Evolutionary conservation across 805 yeast genomes (phyloP), one percentile per base, ranked within the genome.

Genomic region (Metahyphopichia silvanorum): DNA sequence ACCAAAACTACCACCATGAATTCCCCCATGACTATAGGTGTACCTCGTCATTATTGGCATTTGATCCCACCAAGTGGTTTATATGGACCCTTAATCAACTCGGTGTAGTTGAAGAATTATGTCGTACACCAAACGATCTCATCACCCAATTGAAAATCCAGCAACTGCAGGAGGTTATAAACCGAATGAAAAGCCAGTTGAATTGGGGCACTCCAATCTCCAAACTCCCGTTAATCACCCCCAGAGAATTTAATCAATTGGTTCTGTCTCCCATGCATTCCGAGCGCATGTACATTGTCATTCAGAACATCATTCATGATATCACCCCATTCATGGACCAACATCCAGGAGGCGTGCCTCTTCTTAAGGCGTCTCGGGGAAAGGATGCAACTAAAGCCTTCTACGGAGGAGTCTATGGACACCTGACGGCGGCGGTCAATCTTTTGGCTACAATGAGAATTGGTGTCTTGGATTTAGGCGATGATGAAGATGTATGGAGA

Each of bases 181-280:
- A 89, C 58, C 67, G 77, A 39, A 78, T 86, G 63, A 71, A 93
- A 43, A 69, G 86, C 9, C 78, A 79, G 42, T 70, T 89, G 38
- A 84, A 86, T 63, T 89, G 97, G 97, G 97, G 97, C 14, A 84
- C 89, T 2, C 95, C 96, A 3, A 82, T 91, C 33, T 91, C 88
- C 43, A 82, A 80, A 55, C 67, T 89, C 11, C 97, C 98, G 0
- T 73, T 80, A 30, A 65, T 73, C 32, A 52, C 75, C 1, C 70
- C 77, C 2, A 55, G 50, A 27, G 74, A 72, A 32, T 73, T 74
- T 39, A 58, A 63, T 28, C 47, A 54, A 31, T 49, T 75, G 11
- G 59, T 71, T 10, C 40, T 48, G 7, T 51, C 63, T 1, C 52
- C 65, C 1, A 39, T 56, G 6, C 76, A 58, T 37, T 47, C 51